phyloP scores from a whole-genome alignment of 345 rosid genomes.

The Laguncularia racemosa region DNA sequence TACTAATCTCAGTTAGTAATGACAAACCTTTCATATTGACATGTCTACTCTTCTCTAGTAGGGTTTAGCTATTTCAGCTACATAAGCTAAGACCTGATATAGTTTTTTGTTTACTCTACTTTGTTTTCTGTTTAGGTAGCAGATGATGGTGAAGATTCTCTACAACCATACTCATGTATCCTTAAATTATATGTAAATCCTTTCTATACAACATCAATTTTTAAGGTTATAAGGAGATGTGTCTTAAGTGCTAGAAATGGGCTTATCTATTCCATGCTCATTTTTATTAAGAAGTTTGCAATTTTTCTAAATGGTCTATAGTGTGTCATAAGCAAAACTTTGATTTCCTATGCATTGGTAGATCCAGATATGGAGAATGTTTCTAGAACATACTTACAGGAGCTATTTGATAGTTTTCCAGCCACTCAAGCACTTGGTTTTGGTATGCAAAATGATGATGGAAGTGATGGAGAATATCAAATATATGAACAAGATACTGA shows the following conservation, averaged over 20 bases:
- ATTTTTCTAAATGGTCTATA: too few relatives aligned
- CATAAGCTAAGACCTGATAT: too few relatives aligned
- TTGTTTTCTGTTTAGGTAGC: constrained; percentile 36
- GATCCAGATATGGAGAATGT: constrained; percentile 58
- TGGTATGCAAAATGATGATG: constrained; percentile 16
- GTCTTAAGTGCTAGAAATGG: too few relatives aligned
- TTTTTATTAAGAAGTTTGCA: too few relatives aligned
- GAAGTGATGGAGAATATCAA: constrained; percentile 69
- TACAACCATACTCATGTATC: constrained; percentile 74
- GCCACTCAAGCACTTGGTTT: constrained; percentile 32
- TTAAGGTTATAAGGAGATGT: neutral
- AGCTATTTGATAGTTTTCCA: constrained; percentile 80
- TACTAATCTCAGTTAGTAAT: too few relatives aligned
- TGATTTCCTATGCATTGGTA: constrained; percentile 39
- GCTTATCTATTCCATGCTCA: too few relatives aligned
- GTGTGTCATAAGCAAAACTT: neutral
- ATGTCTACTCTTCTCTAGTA: too few relatives aligned
- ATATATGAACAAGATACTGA: constrained; percentile 82
- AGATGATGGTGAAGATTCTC: constrained; percentile 44
- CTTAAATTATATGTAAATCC: constrained; percentile 18
- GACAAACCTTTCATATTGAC: too few relatives aligned
- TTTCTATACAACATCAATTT: constrained; percentile 3
- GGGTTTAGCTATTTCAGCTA: too few relatives aligned
- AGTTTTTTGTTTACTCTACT: constrained; percentile 1
- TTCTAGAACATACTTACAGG: constrained; percentile 78